Base-by-base conservation (phyloP, 352 stramenopile species). In the Pythium dissimile region DNA sequence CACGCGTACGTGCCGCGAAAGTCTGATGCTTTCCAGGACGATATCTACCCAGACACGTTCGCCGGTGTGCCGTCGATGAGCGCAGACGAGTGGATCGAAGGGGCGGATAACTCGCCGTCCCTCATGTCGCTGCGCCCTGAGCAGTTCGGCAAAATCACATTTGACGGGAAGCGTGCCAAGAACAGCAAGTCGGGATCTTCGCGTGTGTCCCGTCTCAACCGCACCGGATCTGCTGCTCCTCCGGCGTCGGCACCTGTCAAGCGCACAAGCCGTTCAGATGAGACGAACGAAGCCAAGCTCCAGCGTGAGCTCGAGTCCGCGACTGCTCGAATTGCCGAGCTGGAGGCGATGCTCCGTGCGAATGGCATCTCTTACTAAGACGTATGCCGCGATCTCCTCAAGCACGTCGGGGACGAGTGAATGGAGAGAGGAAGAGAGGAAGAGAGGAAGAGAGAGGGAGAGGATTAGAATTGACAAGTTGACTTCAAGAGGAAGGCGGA, bases 11-110 rank as follows among this genome's bases (percentile, higher is more conserved):
- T 99, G 56, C 98, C 98, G 35, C 87, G 97, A 59, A 99, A 99
- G 79, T 98, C 91, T 59, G 97, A 99, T 66, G 94, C 93, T 23
- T 99, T 99, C 82, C 97, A 99, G 80, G 93, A 98, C 64, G 97
- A 99, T 72, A 97, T 99, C 69, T 99, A 98, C 80, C 97, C 97
- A 18, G 93, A 98, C 72, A 96, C 88, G 47, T 97, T 96, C 45
- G 86, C 95, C n/a, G 83, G 87, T 45, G 86, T 97, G 56, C 89
- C 97, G 37, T 97, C 97, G 16, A 96, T 98, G 81, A 94, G 80
- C 16, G 95, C 91, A 16, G 94, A 98, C 51, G 93, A 99, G 62
- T 99, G 97, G 97, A 31, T 98, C 32, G 79, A 75, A 28, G 97
- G 97, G 62, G 92, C 88, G 7, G 94, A 98, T 49, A 98, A 98